A percentile compares a stretch with the other conserved stretches of the same genome.
phyloP scores from a whole-genome alignment of 2,329 filamentous ascomycete species.

The Atkinsonella texensis region DNA sequence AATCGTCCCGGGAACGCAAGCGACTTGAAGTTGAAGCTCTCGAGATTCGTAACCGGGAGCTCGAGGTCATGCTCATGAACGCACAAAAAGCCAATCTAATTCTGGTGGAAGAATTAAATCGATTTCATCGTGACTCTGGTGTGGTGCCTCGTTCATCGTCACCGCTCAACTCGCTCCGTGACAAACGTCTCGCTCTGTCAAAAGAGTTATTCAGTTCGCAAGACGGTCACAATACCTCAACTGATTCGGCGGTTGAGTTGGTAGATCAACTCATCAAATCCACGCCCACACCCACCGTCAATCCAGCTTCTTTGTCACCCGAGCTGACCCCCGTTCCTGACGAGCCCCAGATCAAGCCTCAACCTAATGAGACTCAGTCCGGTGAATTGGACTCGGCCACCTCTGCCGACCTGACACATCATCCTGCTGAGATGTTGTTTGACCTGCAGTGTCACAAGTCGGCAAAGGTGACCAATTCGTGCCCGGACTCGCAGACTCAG shows the following conservation, averaged over 20 bases:
- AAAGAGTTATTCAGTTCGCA: conserved; percentile 44
- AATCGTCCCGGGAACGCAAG: conserved; percentile 93
- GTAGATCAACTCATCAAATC: conserved; percentile 32
- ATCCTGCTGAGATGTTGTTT: conserved; percentile 99
- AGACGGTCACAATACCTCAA: conserved; percentile 21
- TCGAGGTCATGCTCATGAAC: conserved; percentile 50
- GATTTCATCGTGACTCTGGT: conserved; percentile 32
- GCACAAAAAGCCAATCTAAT: conserved; percentile 42
- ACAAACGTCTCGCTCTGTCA: conserved; percentile 43
- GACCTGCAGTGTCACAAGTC: conserved; percentile 99
- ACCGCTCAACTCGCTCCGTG: conserved; percentile 29
- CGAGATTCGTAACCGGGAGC: conserved; percentile 60
- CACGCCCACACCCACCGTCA: conserved; percentile 36
- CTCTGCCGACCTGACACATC: conserved; percentile 94
- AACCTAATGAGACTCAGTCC: conserved; percentile 12
- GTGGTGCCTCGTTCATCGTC: conserved; percentile 28
- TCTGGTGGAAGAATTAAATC: conserved; percentile 37
- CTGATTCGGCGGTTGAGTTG: conserved; percentile 21
- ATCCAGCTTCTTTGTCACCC: conserved; percentile 50
- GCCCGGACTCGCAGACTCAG: conserved; percentile 29
- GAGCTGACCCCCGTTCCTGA: conserved; percentile 41
- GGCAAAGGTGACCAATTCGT: conserved; percentile 46
- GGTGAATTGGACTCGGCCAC: conserved; percentile 19
- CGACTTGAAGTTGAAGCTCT: conserved; percentile 77
- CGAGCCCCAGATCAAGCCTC: conserved; percentile 6